Percentiles rank a stretch among this genome's conserved stretches.
Conservation (phyloP, 2,329 filamentous ascomycete species). For the Emergomyces orientalis region DNA sequence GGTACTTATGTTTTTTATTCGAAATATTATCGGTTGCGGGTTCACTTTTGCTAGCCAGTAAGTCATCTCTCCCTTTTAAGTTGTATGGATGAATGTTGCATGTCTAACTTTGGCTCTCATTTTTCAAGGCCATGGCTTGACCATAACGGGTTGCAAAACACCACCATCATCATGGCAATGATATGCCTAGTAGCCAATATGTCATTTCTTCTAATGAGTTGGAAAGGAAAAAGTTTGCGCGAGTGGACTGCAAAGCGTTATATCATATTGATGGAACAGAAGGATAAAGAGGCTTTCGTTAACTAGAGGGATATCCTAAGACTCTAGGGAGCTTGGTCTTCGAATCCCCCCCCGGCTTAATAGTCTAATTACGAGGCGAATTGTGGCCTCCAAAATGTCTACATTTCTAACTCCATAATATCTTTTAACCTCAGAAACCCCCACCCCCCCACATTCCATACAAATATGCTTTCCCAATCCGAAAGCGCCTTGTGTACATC, state of each 20-base stretch:
- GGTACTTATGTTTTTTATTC: constrained; percentile 30
- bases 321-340: not conserved
- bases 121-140: constrained; percentile 24
- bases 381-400: not conserved
- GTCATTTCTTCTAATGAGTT: constrained; percentile 14
- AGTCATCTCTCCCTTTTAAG: not conserved
- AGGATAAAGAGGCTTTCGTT: constrained; percentile 6
- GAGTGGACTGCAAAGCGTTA: constrained; percentile 14
- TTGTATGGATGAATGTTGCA: not conserved
- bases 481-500: no score
- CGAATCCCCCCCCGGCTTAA: no score
- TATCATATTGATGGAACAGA: constrained; percentile 9
- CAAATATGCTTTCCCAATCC: not conserved
- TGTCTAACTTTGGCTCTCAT: not conserved
- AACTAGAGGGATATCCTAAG: not conserved
- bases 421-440: no score
- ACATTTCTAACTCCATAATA: no score
- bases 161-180: constrained; percentile 27
- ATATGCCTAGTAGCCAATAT: constrained; percentile 17
- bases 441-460: not conserved
- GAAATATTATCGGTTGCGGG: constrained; percentile 30
- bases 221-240: constrained; percentile 15
- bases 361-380: not conserved
- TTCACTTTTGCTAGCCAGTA: constrained; percentile 28
- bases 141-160: constrained; percentile 26